Conservation (phyloP, 805 yeast species). For the Metschnikowia borealis region DNA sequence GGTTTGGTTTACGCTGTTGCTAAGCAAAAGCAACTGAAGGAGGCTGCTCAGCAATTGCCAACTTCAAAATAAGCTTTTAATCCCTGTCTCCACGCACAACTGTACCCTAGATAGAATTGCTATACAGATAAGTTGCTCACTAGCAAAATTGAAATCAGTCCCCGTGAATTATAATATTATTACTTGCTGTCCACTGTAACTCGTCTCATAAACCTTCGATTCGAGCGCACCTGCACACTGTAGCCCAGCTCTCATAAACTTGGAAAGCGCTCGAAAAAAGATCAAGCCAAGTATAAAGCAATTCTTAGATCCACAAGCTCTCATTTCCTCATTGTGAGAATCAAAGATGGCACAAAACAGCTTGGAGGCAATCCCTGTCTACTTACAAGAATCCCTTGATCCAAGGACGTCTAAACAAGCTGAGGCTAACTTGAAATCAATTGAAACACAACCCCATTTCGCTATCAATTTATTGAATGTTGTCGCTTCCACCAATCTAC, state of each 20-base stretch:
- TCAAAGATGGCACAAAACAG: conserved; percentile 29
- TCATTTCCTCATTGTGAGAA: not conserved
- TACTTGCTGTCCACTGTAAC: not conserved
- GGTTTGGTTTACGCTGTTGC: conserved; percentile 96
- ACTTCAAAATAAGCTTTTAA: conserved; percentile 13
- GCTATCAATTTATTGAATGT: conserved; percentile 71
- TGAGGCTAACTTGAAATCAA: conserved; percentile 56
- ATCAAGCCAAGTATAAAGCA: conserved; percentile 6
- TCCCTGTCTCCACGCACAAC: not conserved
- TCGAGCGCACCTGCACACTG: conserved; percentile 2
- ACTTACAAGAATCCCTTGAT: conserved; percentile 59
- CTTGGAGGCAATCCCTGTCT: conserved; percentile 48
- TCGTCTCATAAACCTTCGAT: not conserved
- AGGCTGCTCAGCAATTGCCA: conserved; percentile 30
- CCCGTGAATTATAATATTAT: not conserved
- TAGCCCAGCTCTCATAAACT: not conserved
- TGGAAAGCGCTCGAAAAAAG: conserved; percentile 5
- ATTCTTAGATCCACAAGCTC: conserved; percentile 8
- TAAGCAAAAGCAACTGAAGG: conserved; percentile 79
- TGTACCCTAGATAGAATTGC: not conserved
- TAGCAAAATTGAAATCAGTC: not conserved
- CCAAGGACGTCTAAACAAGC: conserved; percentile 64
- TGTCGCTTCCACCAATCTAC: conserved; percentile 58
- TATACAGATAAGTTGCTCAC: not conserved
- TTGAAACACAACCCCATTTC: conserved; percentile 72